A percentile compares a stretch with the other conserved stretches of the same genome.
Conservation (phyloP, 1,284 basidiomycete genomes). For the Psilocybe mexicana region DNA sequence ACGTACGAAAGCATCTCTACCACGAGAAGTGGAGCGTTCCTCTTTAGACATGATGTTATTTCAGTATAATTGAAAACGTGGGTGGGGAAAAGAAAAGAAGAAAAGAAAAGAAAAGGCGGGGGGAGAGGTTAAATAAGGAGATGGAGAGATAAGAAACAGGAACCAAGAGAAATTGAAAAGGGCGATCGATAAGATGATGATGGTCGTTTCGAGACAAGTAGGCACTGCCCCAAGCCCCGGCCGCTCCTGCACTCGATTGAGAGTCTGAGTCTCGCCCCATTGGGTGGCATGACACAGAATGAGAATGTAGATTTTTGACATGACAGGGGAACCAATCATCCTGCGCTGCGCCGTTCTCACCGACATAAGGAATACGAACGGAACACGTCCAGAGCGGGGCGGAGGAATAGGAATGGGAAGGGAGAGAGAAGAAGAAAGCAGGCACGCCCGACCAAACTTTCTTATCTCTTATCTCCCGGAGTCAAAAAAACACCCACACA, state of each 20-base stretch:
- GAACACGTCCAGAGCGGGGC: neutral
- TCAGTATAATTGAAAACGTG: neutral
- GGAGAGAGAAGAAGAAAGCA: neutral
- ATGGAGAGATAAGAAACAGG: neutral
- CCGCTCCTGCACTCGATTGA: too few relatives aligned
- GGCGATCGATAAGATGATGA: neutral
- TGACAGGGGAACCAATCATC: neutral
- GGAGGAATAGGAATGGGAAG: neutral
- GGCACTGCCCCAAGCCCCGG: too few relatives aligned
- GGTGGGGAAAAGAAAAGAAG: neutral
- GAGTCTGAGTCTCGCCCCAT: too few relatives aligned
- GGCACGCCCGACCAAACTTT: constrained; percentile 4
- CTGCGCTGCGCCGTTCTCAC: neutral
- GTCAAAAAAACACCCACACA: neutral
- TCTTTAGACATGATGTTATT: constrained; percentile 7
- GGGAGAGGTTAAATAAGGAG: neutral
- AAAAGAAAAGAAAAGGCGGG: neutral
- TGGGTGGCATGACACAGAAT: too few relatives aligned
- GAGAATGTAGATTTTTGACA: too few relatives aligned
- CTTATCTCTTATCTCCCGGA: constrained; percentile 17
- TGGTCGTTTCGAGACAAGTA: too few relatives aligned
- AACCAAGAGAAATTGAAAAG: neutral
- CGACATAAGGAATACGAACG: neutral
- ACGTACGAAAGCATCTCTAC: constrained; percentile 43
- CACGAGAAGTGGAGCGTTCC: constrained; percentile 45